Percentiles rank a stretch among this genome's conserved stretches.
phyloP scores from a whole-genome alignment of 2,329 filamentous ascomycete species.

The Tolypocladium cylindrosporum region DNA sequence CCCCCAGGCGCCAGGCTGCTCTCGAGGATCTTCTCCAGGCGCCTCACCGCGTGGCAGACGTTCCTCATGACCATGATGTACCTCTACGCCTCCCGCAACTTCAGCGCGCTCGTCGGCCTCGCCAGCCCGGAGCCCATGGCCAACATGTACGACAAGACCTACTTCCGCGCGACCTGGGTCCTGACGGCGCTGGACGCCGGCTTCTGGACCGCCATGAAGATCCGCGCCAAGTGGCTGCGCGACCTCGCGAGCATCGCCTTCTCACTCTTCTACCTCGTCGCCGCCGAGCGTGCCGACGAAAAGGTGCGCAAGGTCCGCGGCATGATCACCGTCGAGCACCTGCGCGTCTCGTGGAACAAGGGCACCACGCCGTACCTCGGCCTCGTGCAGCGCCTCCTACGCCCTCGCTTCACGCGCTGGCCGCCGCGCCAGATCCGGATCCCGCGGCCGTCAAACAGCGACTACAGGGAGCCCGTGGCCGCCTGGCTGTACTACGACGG shows the following conservation, averaged over 20 bases:
- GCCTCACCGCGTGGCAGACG: constrained; percentile 81
- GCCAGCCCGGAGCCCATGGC: constrained; percentile 89
- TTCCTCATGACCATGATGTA: constrained; percentile 81
- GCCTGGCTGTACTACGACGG: constrained; percentile 96
- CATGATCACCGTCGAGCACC: constrained; percentile 79
- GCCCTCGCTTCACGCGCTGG: constrained; percentile 72
- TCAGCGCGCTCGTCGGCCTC: constrained; percentile 82
- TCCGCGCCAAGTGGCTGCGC: constrained; percentile 65
- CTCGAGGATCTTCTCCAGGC: constrained; percentile 59
- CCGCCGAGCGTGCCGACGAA: constrained; percentile 89
- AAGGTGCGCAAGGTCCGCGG: constrained; percentile 88
- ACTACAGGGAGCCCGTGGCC: constrained; percentile 72
- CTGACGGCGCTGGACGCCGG: constrained; percentile 90
- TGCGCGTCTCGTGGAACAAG: constrained; percentile 94
- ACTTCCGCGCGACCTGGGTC: constrained; percentile 95
- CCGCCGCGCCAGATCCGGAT: constrained; percentile 77
- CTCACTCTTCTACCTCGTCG: constrained; percentile 81
- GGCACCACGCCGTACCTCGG: constrained; percentile 76
- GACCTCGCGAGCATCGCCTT: constrained; percentile 79
- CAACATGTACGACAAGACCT: constrained; percentile 85
- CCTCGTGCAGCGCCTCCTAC: constrained; percentile 60
- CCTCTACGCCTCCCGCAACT: constrained; percentile 85
- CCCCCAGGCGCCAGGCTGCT: constrained; percentile 65
- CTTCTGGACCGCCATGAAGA: constrained; percentile 97
- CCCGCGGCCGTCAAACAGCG: constrained; percentile 65